Conservation (phyloP, 495 filamentous ascomycete genomes). For the Penicillium dipodomyicola region DNA sequence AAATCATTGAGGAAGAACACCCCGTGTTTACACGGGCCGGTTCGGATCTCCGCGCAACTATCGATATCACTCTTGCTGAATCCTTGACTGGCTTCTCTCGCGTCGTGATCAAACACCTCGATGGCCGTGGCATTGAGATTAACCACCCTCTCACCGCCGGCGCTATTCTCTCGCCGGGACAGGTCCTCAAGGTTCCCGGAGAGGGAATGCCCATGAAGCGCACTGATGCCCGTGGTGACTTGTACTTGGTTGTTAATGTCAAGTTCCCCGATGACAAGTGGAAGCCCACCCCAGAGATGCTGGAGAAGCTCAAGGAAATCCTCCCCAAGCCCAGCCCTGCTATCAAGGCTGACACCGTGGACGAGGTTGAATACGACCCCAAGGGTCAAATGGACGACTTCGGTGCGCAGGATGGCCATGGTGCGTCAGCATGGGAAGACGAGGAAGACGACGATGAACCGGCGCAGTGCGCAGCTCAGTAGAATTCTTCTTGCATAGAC, state of each 20-base stretch:
- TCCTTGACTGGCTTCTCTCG: slow-evolving; percentile 85
- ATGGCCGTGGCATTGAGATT: slow-evolving; percentile 85
- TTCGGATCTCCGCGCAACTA: slow-evolving; percentile 73
- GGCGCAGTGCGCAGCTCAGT: slow-evolving; percentile 85
- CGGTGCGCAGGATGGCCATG: slow-evolving; percentile 65
- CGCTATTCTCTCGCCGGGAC: slow-evolving; percentile 71
- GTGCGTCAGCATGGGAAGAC: slow-evolving; percentile 75
- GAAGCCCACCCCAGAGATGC: slow-evolving; percentile 64
- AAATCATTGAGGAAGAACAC: slow-evolving; percentile 77
- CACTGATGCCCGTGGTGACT: slow-evolving; percentile 76
- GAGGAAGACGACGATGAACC: slow-evolving; percentile 65
- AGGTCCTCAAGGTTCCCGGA: slow-evolving; percentile 77
- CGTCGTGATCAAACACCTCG: slow-evolving; percentile 87
- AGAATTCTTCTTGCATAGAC: slow-evolving; percentile 39
- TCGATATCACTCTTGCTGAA: slow-evolving; percentile 79
- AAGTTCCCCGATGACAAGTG: slow-evolving; percentile 86
- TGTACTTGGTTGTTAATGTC: slow-evolving; percentile 83
- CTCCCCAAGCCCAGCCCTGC: slow-evolving; percentile 62
- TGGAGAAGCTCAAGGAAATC: slow-evolving; percentile 67
- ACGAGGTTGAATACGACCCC: slow-evolving; percentile 84
- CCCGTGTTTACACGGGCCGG: slow-evolving; percentile 76
- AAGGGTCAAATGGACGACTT: slow-evolving; percentile 79
- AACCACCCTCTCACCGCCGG: slow-evolving; percentile 65
- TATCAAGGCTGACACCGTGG: slow-evolving; percentile 68
- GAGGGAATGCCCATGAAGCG: slow-evolving; percentile 95